These are phyloP conservation scores for Candida patagonica DNA, from an alignment of 805 yeast species.

Conservation along the genomic window DNA sequence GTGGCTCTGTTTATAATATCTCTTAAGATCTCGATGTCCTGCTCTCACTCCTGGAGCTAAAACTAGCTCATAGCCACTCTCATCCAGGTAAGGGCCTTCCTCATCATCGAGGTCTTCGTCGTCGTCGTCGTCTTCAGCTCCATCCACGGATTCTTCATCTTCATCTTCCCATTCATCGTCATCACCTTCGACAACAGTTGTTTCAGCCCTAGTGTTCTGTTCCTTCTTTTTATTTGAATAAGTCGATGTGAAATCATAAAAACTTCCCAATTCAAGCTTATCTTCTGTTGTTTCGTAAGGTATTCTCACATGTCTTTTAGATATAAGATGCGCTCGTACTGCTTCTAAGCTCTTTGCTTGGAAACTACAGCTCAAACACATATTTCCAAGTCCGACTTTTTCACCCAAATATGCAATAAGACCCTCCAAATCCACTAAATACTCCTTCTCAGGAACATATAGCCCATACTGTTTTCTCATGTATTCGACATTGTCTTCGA, in stretches of 20 bases:
- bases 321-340: slow-evolving; percentile 77
- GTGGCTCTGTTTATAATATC: slow-evolving; percentile 62
- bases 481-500: slow-evolving; percentile 58
- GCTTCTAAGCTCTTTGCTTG: slow-evolving; percentile 81
- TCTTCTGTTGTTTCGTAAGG: slow-evolving; percentile 83
- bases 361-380: slow-evolving; percentile 73
- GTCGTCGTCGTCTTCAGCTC: slow-evolving; percentile 25
- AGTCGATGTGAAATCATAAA: slow-evolving; percentile 73
- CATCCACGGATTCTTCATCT: slow-evolving; percentile 13
- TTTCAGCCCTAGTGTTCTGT: slow-evolving; percentile 23
- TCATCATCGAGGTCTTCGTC: slow-evolving; percentile 22
- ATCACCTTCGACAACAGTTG: slow-evolving; percentile 28
- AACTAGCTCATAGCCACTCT: slow-evolving; percentile 54
- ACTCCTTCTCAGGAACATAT: slow-evolving; percentile 75
- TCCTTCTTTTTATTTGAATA: slow-evolving; percentile 33
- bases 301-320: slow-evolving; percentile 79
- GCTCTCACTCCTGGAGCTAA: slow-evolving; percentile 71
- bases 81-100: slow-evolving; percentile 37
- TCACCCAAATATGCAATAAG: slow-evolving; percentile 69
- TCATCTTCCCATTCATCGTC: slow-evolving; percentile 29
- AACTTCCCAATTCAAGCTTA: slow-evolving; percentile 62
- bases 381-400: slow-evolving; percentile 71
- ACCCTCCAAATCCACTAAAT: slow-evolving; percentile 59
- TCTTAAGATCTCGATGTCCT: slow-evolving; percentile 70
- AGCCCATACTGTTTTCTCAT: slow-evolving; percentile 77